phyloP scores from a whole-genome alignment of 2,329 filamentous ascomycete genomes.

The Coccinonectria pachysandricola region DNA sequence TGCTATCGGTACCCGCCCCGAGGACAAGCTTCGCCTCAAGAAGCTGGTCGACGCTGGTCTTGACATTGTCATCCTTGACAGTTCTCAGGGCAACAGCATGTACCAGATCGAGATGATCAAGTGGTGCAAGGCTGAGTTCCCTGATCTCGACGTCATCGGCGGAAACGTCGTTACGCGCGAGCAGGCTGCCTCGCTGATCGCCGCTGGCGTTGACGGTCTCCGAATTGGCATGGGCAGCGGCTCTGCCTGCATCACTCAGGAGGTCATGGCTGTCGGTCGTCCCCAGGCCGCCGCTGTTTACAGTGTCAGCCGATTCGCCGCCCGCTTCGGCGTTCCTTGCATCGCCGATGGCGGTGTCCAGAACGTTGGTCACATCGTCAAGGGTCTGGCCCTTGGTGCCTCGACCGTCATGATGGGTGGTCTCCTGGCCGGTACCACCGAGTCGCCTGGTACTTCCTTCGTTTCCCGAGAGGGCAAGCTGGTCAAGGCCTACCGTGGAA shows the following conservation, averaged over 20 bases:
- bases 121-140: constrained; percentile 82
- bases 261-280: constrained; percentile 97
- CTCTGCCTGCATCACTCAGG: constrained; percentile 96
- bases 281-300: constrained; percentile 91
- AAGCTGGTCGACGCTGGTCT: constrained; percentile 89
- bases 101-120: constrained; percentile 99
- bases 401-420: constrained; percentile 99
- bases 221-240: constrained; percentile 98
- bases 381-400: constrained; percentile 88
- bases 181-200: constrained; percentile 86
- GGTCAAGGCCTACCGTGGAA: constrained; percentile 97
- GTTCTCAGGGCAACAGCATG: constrained; percentile 95
- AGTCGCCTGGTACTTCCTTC: constrained; percentile 94
- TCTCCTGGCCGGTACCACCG: constrained; percentile 90
- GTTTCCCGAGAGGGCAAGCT: constrained; percentile 94
- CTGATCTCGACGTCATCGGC: constrained; percentile 84
- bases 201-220: constrained; percentile 88
- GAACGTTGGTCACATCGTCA: constrained; percentile 98
- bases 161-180: constrained; percentile 98
- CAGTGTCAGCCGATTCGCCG: constrained; percentile 81
- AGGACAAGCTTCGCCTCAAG: constrained; percentile 78
- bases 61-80: constrained; percentile 91
- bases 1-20: constrained; percentile 87
- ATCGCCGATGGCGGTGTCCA: constrained; percentile 97
- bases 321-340: constrained; percentile 89